These are phyloP conservation scores for Monascus purpureus DNA, from an alignment of 495 filamentous ascomycete genomes.

Conservation along the genomic window DNA sequence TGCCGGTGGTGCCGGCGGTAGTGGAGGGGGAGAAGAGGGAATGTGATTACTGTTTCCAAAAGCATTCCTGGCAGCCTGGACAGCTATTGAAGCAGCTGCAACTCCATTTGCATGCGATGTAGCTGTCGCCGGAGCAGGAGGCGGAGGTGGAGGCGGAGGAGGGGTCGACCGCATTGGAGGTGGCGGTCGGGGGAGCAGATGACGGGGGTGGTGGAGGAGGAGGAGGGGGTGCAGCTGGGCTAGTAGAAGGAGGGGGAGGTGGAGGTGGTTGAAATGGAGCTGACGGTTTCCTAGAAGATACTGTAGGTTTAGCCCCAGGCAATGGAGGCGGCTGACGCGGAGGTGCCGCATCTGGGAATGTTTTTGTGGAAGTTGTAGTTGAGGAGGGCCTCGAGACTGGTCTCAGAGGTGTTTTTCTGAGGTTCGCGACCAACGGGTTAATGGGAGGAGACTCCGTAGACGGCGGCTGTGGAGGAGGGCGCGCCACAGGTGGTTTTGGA, in stretches of 20 bases:
- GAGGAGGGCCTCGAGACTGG: conserved; percentile 39
- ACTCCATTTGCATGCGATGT: conserved; percentile 28
- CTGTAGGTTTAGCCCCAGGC: conserved; percentile 37
- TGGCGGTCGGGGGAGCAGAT: conserved; percentile 24
- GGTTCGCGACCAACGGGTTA: conserved; percentile 43
- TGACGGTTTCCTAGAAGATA: conserved; percentile 51
- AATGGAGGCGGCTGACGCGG: conserved; percentile 55
- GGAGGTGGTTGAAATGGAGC: conserved; percentile 27
- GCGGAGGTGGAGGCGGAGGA: conserved; percentile 24
- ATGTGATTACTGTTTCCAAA: conserved; percentile 35
- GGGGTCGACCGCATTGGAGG: conserved; percentile 26
- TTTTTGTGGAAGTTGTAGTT: conserved; percentile 30
- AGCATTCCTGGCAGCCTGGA: conserved; percentile 35
- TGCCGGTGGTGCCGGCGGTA: conserved; percentile 37
- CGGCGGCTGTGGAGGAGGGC: conserved; percentile 36
- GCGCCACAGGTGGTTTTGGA: conserved; percentile 45
- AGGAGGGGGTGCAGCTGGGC: conserved; percentile 27
- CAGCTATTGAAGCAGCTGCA: conserved; percentile 22
- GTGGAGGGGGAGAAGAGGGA: conserved; percentile 35
- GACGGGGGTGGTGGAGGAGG: conserved; percentile 39
- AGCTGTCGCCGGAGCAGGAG: conserved; percentile 23
- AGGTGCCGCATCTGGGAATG: conserved; percentile 36
- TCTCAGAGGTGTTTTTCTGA: conserved; percentile 42
- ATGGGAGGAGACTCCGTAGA: conserved; percentile 41
- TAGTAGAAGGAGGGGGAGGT: conserved; percentile 17